Evolutionary conservation across 1,139 yeast genomes (phyloP), one percentile per base, ranked within the genome.

Genomic region (Taphrina pruni): DNA sequence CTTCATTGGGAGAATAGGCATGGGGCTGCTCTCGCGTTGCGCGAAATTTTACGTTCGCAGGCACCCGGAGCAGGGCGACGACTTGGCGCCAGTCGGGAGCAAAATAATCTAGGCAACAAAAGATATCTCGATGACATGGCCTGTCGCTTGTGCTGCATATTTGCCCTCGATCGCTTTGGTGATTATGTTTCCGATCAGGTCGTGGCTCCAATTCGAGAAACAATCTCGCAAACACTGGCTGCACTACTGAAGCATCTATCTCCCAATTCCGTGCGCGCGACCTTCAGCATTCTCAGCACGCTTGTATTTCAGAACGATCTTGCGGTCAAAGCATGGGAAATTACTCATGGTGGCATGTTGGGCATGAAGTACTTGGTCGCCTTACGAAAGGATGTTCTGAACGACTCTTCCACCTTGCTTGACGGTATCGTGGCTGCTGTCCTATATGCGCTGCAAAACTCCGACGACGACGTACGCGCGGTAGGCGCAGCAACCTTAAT

Each of bases 181-280:
- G 99, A 95, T 79, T 95, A 90, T 77, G 97, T 95, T 51, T 89
- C 97, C 60, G 99, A 95, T 77, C 95, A 97, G 7, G 99, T 95
- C 17, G 96, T 95, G 52, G 99, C 98, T 0, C 99, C 99, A 0
- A 98, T 95, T 2, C 83, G 99, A 75, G 99, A 95, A 79, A 91
- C 97, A 36, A 91, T 95, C 41, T 97, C 97, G 0, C 99, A 95
- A 78, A 87, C 97, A 0, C 79, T 95, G 65, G 99, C 97, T 38
- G 97, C 97, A 0, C 81, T 94, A 62, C 80, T 94, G 64, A 81
- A 88, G 41, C 96, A 92, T 79, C 81, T 94, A 60, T 84, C 87
- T 46, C 85, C 82, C 60, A 79, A 81, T 55, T 81, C 82, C 39
- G 86, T 84, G 3, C 79, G 84, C 2, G 82, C 84, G 69, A 86